Base-by-base conservation (phyloP, 805 yeast genomes). In the Lachancea sp. region DNA sequence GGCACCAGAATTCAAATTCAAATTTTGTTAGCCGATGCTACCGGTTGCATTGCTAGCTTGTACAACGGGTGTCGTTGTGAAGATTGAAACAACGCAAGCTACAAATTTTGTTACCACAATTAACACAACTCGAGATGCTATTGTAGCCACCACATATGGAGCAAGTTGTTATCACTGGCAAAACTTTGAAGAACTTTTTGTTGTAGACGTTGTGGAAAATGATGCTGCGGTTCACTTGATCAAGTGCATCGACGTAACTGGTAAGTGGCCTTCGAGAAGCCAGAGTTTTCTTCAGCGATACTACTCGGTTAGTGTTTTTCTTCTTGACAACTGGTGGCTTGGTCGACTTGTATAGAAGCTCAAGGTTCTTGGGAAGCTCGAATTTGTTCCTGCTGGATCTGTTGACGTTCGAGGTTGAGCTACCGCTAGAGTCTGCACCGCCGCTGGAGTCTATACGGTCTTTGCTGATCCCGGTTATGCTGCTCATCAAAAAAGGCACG, bases 31-130 rank as follows among this genome's bases (percentile, higher is more conserved):
- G n/a, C n/a, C n/a, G n/a, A n/a, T n/a, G n/a, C n/a, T n/a, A n/a
- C n/a, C n/a, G n/a, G n/a, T n/a, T n/a, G n/a, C n/a, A 3, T 12
- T 29, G 15, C 15, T 26, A 44, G 39, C 20, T 46, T 51, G 56
- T 48, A 44, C 68, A 63, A 42, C 68, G 59, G 17, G 68, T 59
- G 38, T 63, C 68, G 44, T 58, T 60, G 46, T 63, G 68, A 27
- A 61, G 36, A 31, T 51, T 58, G 36, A 51, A 62, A 47, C 68
- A 63, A 15, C 51, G 54, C 16, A 63, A 48, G 8, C 63, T 60
- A 43, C 68, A 63, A 15, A 63, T 55, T 41, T 62, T 63, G 43
- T 57, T 60, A 2, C 55, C 54, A 49, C 68, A 63, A 16, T 53
- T 52, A 2, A 60, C 65, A 44, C 67, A 63, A 18, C 65, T 57